Evolutionary conservation across 768 basidiomycete species (phyloP).

Genomic region (Pleurotus platypus): DNA sequence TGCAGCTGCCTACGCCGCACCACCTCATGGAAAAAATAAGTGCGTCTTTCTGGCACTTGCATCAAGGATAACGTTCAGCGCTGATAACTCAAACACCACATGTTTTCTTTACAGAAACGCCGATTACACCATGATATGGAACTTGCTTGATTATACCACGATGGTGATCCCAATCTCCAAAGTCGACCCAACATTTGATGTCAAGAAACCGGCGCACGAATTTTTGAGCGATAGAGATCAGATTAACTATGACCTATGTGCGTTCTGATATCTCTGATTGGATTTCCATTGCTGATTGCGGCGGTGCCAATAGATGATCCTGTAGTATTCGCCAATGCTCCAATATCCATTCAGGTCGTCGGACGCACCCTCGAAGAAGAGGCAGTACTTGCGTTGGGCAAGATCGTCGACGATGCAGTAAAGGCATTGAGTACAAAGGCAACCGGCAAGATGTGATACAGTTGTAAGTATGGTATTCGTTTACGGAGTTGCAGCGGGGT

Average conservation of each 20-base stretch:
- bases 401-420: constrained; percentile 58
- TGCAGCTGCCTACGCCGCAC: constrained; percentile 53
- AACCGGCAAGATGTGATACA: constrained; percentile 9
- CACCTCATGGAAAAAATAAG: constrained; percentile 60
- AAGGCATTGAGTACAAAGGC: constrained; percentile 16
- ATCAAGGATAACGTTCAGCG: too few species aligned
- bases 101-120: constrained; percentile 34
- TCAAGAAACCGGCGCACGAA: constrained; percentile 37
- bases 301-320: constrained; percentile 46
- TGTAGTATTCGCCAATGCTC: constrained; percentile 49
- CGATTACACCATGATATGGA: constrained; percentile 64
- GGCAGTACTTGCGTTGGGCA: constrained; percentile 64
- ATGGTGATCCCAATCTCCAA: constrained; percentile 61
- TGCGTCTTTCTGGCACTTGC: constrained; percentile 17
- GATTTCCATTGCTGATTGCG: neutral
- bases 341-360: constrained; percentile 63
- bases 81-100: too few species aligned
- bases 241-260: constrained; percentile 5
- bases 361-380: constrained; percentile 75
- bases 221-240: constrained; percentile 53
- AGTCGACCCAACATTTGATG: constrained; percentile 54
- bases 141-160: constrained; percentile 58
- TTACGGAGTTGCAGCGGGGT: neutral
- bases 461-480: constrained; percentile 11
- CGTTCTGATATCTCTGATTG: neutral